Evolutionary conservation across 148 eudicot genomes (phyloP), one percentile per base, ranked within the genome.

Genomic region (Silene uniflora): DNA sequence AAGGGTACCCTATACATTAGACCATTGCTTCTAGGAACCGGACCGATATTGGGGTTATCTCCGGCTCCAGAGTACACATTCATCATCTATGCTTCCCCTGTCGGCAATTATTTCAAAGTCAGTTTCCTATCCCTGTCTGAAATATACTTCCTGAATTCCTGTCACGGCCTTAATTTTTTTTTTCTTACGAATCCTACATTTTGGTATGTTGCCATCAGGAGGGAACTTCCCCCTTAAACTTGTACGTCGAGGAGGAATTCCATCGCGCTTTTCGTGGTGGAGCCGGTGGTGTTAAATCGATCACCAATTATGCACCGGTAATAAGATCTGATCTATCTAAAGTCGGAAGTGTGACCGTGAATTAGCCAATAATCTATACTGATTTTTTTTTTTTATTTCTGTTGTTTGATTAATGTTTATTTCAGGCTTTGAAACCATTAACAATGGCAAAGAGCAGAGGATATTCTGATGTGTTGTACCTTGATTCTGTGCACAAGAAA

Each of bases 61-160:
- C 92, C 98, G 4, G 78, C 97, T 18, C 89, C 95, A 4, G 98
- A 91, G 52, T 89, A 84, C 73, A 91, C 98, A 65, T 93, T 93
- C 63, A 84, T 93, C 24, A 84, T 89, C 11, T 93, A 85, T 78
- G 87, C 97, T 25, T 86, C 91, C 10, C 97, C 98, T 6, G 92
- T 93, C 79, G 83, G 94, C 59, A 86, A 85, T 82, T 91, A 89
- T 78, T 93, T 88, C 74, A 89, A 89, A 91, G 98, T 88, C 62
- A 14, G 9, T 18, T 35, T 72, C 66, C 18, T 35, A 1, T 29
- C 60, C 14, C 18, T n/a, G 4, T 12, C 8, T 76, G 7, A 6
- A 61, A 22, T 42, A 19, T n/a, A n/a, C n/a, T n/a, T n/a, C n/a
- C n/a, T n/a, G n/a, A n/a, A n/a, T n/a, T 46, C 0, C 0, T 22